Evolutionary conservation across 495 filamentous ascomycete species (phyloP), one percentile per base, ranked within the genome.

Genomic region (Hypoxylon lenormandii): DNA sequence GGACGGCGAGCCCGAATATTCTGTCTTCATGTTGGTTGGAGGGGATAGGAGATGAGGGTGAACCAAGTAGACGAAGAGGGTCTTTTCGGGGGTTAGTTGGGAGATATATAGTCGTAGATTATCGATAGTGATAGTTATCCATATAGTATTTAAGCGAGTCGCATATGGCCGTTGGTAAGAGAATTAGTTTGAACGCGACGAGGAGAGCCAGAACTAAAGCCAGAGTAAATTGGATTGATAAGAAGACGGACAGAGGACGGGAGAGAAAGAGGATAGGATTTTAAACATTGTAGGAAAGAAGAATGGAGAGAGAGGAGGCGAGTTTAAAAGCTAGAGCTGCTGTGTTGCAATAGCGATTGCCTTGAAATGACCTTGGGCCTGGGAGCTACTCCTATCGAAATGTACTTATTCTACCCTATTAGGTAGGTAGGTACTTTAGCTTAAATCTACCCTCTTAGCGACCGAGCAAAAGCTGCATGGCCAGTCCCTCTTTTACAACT

Each of bases 1-100:
- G 4, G 36, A 55, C 15, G 49, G 46, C 16, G 70, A 56, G 49
- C 70, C 68, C 36, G 62, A 65, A 36, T 63, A 67, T 33, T 74
- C 72, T 50, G 64, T 30, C 62, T 76, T 74, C 67, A 66, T 70
- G 5, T 60, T 51, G 56, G 5, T 60, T 51, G 56, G 37, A 54
- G 37, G 42, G 10, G 36, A 26, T 0, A 53, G 42, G 12, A 26
- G 52, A 38, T 48, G 33, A n/a, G 3, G 15, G 43, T 48, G 15
- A 30, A 22, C 15, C 19, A 28, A 30, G 2, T 2, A 43, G 18
- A 45, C 2, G 42, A 21, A 18, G n/a, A 7, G n/a, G 21, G 42
- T 36, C 16, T 52, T 19, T n/a, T 37, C 43, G 28, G 36, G 38
- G 65, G 49, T 56, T 40, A 55, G 42, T 47, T 48, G 54, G 33